phyloP scores from a whole-genome alignment of 2,329 filamentous ascomycete species.

The Hyphodiscus sp. region DNA sequence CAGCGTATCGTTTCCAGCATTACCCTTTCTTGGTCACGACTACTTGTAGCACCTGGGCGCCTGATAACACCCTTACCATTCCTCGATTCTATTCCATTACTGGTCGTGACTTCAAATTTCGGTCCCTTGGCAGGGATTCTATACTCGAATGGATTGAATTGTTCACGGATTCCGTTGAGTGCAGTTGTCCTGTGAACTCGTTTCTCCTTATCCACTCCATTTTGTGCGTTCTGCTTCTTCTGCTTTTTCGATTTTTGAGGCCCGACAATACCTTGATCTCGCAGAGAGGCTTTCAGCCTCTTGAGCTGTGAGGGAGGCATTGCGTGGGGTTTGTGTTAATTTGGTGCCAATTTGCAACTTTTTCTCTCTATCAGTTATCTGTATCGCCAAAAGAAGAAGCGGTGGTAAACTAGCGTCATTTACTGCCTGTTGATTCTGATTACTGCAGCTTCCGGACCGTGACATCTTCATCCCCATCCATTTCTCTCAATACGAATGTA shows the following conservation, averaged over 20 bases:
- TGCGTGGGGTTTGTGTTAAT: conserved; percentile 18
- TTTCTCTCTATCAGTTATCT: conserved; percentile 18
- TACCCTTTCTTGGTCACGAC: conserved; percentile 78
- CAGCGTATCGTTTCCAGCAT: conserved; percentile 21
- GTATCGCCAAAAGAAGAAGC: background rate
- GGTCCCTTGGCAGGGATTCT: conserved; percentile 70
- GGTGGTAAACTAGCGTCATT: background rate
- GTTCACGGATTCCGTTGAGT: conserved; percentile 80
- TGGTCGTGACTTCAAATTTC: conserved; percentile 80
- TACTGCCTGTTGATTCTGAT: background rate
- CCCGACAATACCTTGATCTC: conserved; percentile 82
- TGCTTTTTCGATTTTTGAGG: conserved; percentile 95
- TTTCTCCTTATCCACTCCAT: conserved; percentile 61
- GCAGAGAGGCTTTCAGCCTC: conserved; percentile 83
- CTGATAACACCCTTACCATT: conserved; percentile 56
- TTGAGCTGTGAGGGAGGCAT: conserved; percentile 98
- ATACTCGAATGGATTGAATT: conserved; percentile 97
- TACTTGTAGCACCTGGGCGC: conserved; percentile 78
- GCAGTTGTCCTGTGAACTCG: conserved; percentile 71
- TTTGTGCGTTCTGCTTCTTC: conserved; percentile 66
- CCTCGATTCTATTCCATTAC: conserved; percentile 44
- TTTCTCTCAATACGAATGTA: conserved; percentile 15
- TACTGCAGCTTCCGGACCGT: background rate
- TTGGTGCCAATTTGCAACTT: conserved; percentile 1
- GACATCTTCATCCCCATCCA: background rate